Conservation (phyloP, 257 asterid genomes). For the Solanum bukasovii region DNA sequence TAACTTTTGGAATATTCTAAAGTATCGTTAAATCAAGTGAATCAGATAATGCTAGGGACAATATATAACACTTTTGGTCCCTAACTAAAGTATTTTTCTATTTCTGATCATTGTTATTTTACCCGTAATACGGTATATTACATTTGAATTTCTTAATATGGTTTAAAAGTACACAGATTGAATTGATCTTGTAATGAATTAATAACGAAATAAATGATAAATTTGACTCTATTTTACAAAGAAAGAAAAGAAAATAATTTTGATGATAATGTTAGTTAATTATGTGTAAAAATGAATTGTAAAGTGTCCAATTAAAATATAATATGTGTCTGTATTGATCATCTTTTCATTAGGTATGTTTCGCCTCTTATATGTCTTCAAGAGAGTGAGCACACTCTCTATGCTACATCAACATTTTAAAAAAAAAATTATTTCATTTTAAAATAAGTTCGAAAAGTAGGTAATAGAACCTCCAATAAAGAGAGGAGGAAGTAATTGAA, state of each 20-base stretch:
- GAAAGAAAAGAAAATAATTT: neutral
- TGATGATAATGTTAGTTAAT: neutral
- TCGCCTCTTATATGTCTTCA: neutral
- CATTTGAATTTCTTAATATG: neutral
- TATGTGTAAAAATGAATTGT: neutral
- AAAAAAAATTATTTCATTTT: no score
- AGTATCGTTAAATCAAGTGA: neutral
- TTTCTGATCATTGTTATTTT: neutral
- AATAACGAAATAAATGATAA: neutral
- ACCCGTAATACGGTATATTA: neutral
- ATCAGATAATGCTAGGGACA: neutral
- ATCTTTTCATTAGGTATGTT: no score
- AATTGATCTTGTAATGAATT: neutral
- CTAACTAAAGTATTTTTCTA: neutral
- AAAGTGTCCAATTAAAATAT: no score
- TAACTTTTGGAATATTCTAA: neutral
- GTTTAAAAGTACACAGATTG: neutral
- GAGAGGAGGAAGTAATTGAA: neutral
- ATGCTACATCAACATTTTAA: neutral
- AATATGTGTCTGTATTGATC: neutral
- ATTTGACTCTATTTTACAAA: neutral
- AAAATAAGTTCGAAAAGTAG: no score
- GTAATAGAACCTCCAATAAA: no score
- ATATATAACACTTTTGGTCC: neutral
- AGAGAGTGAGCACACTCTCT: no score